phyloP scores from a whole-genome alignment of 176 grass and related monocot species.

The Neostapfia colusana region DNA sequence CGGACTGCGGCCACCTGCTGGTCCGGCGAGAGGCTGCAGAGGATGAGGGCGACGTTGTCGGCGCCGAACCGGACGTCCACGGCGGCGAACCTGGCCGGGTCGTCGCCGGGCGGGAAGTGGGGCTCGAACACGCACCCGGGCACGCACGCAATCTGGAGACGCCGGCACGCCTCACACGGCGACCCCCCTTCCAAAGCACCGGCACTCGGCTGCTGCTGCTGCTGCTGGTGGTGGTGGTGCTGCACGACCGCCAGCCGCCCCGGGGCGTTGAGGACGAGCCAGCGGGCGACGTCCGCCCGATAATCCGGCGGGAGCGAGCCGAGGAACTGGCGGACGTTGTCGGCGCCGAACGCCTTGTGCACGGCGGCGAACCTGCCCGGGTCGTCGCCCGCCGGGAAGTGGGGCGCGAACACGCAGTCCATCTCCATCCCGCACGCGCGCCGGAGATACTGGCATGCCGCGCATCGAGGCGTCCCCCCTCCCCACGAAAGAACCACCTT shows the following conservation, averaged over 20 bases:
- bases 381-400: conserved; percentile 56
- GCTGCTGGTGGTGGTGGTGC: no score
- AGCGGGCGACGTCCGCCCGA: no score
- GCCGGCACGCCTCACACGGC: neutral
- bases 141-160: neutral
- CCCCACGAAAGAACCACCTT: neutral
- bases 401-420: conserved; percentile 84
- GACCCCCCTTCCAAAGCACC: no score
- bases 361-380: neutral
- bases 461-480: neutral
- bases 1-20: neutral
- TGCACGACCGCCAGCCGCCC: no score
- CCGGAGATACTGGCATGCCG: neutral
- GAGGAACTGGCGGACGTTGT: neutral
- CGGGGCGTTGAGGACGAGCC: neutral
- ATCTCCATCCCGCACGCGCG: conserved; percentile 59
- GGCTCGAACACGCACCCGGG: neutral
- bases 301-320: neutral
- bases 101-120: neutral
- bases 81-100: neutral
- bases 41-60: neutral
- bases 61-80: neutral
- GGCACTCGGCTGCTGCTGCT: no score
- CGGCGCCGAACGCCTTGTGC: neutral
- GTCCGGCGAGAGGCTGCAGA: neutral